Evolutionary conservation across 2,329 filamentous ascomycete genomes (phyloP).

Genomic region (Thelonectria olida): DNA sequence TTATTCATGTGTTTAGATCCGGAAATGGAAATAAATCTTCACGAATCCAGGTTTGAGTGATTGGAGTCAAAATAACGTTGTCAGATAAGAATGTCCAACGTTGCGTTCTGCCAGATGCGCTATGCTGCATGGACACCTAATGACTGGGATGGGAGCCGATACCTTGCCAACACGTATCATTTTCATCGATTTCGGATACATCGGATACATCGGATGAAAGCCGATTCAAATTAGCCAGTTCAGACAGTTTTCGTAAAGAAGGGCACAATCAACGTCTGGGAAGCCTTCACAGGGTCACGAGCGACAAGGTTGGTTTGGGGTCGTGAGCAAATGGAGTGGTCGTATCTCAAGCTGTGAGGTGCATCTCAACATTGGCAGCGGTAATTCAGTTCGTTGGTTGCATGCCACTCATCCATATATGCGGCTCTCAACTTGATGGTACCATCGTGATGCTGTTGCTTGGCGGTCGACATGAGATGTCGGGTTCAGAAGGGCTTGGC

Average conservation of each 20-base stretch:
- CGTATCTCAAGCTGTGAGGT: no score
- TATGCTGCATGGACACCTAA: no score
- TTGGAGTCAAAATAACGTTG: background rate
- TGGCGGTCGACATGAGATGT: background rate
- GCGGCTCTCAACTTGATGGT: background rate
- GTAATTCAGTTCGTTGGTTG: background rate
- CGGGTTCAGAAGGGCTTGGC: background rate
- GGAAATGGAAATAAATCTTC: background rate
- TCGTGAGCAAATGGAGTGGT: background rate
- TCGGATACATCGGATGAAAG: no score
- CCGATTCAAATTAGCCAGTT: no score
- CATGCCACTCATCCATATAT: background rate
- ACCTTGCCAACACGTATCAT: no score
- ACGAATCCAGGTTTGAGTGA: background rate
- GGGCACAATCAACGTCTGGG: background rate
- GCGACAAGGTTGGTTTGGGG: background rate
- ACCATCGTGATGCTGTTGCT: background rate
- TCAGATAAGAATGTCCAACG: background rate
- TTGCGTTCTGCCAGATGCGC: background rate
- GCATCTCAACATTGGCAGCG: no score
- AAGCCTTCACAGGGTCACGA: background rate
- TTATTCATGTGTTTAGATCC: no score
- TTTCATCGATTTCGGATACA: no score
- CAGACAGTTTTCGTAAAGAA: no score
- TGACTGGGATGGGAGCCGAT: no score